Evolutionary conservation across 305 asterid genomes (phyloP).

Genomic region (Fraxinus ornus): DNA sequence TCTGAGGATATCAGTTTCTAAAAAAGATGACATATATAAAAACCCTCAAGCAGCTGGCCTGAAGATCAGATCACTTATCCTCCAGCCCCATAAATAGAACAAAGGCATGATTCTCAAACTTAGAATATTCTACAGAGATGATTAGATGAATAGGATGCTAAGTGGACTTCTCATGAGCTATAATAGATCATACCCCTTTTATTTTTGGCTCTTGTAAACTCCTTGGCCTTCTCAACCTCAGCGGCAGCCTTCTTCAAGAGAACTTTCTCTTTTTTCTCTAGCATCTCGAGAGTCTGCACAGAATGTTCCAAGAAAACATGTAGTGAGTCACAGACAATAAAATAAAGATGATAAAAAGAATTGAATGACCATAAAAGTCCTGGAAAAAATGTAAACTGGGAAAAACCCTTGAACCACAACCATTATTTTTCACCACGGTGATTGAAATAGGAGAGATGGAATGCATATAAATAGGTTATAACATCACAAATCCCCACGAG

Average conservation of each 20-base stretch:
- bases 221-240: slow-evolving; percentile 77
- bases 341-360: background rate
- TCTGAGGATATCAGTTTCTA: background rate
- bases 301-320: slow-evolving; percentile 23
- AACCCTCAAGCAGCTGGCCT: background rate
- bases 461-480: background rate
- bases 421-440: slow-evolving; percentile 6
- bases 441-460: background rate
- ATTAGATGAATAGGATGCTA: background rate
- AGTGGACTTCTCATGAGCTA: slow-evolving; percentile 13
- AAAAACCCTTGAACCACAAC: slow-evolving; percentile 5
- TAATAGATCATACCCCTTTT: slow-evolving; percentile 56
- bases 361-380: background rate
- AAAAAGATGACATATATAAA: background rate
- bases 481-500: background rate
- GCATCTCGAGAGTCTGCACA: slow-evolving; percentile 73
- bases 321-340: background rate
- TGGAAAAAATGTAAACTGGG: background rate
- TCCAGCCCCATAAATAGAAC: background rate
- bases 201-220: slow-evolving; percentile 67
- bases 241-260: slow-evolving; percentile 66
- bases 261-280: slow-evolving; percentile 79
- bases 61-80: background rate
- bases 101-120: background rate
- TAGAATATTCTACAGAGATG: slow-evolving; percentile 11